Evolutionary conservation across 805 yeast genomes (phyloP).

Genomic region (Zygoascus bituminiphila): DNA sequence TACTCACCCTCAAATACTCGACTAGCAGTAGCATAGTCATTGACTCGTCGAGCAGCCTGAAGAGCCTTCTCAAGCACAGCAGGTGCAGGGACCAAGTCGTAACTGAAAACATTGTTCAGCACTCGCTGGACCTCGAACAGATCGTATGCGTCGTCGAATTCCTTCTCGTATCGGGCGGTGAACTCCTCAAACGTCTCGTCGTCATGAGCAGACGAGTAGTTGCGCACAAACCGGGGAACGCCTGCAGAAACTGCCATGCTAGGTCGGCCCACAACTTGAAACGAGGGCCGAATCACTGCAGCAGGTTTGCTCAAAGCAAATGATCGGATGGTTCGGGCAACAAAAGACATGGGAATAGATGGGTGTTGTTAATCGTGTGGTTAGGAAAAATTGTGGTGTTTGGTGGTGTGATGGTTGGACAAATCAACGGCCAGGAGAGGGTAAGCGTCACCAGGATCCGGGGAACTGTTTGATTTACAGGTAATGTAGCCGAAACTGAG

Average conservation of each 20-base stretch:
- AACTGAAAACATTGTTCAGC: slow-evolving; percentile 94
- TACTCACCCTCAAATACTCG: slow-evolving; percentile 84
- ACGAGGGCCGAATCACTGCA: not conserved
- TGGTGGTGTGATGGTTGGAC: not conserved
- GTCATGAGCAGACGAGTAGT: slow-evolving; percentile 71
- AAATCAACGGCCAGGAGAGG: not conserved
- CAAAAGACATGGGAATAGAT: not conserved
- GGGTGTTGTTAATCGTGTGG: not conserved
- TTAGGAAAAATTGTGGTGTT: not conserved
- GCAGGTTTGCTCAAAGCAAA: not conserved
- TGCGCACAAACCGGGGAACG: slow-evolving; percentile 35
- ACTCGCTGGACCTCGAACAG: slow-evolving; percentile 87
- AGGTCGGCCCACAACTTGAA: not conserved
- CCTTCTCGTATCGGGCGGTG: slow-evolving; percentile 85
- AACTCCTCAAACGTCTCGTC: slow-evolving; percentile 95
- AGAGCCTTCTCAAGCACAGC: slow-evolving; percentile 91
- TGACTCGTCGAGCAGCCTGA: slow-evolving; percentile 97
- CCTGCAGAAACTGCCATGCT: slow-evolving; percentile 6
- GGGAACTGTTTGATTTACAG: too few relatives aligned
- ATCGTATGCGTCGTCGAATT: slow-evolving; percentile 89
- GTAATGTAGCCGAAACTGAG: too few relatives aligned
- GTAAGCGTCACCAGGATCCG: not conserved
- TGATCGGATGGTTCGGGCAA: slow-evolving; percentile 2
- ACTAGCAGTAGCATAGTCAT: slow-evolving; percentile 97
- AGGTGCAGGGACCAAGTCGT: slow-evolving; percentile 98